Base-by-base conservation (phyloP, 441 rosid genomes). In the Erodium moschatum region DNA sequence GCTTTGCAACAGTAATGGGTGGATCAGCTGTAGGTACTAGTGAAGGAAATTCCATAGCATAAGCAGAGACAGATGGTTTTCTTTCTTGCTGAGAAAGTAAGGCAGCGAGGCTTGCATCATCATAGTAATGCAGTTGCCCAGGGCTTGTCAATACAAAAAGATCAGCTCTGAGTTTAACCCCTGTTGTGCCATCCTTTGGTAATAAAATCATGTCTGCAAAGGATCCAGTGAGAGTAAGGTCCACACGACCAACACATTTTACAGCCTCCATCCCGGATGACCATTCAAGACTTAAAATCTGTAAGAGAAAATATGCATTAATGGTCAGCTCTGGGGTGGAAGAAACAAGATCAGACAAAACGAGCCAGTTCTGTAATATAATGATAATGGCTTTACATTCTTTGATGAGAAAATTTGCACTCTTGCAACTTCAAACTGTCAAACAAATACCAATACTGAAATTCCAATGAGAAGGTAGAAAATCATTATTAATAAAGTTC, bases 171-270 rank as follows among this genome's bases (percentile, higher is more conserved):
- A 76, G 79, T 71, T 82, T 62, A 85, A 75, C 35, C 66, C 72
- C 74, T 70, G 70, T 77, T 66, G 72, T 69, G 33, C 82, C 71
- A 66, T 71, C 78, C 67, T 79, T 72, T 24, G 86, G 79, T 74
- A 85, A 77, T 72, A 88, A 77, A 73, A 82, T 83, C 85, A 85
- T 83, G 78, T 88, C 90, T 50, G 86, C 90, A 76, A 85, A 88
- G 67, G 89, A 85, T 65, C 90, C 90, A 76, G 74, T 80, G 63
- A 82, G 85, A 69, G 80, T 77, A 76, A 86, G 81, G 81, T 88
- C 90, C 48, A 71, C 81, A 48, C 87, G 88, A 70, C 82, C 78
- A 67, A 85, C 70, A 70, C 89, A 88, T 81, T 82, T 83, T 78
- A 86, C 73, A 70, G 74, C 75, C 81, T 83, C 85, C 73, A 82